phyloP scores from a whole-genome alignment of 2,329 filamentous ascomycete genomes.

The Nothophaeocryptopus gaeumannii region DNA sequence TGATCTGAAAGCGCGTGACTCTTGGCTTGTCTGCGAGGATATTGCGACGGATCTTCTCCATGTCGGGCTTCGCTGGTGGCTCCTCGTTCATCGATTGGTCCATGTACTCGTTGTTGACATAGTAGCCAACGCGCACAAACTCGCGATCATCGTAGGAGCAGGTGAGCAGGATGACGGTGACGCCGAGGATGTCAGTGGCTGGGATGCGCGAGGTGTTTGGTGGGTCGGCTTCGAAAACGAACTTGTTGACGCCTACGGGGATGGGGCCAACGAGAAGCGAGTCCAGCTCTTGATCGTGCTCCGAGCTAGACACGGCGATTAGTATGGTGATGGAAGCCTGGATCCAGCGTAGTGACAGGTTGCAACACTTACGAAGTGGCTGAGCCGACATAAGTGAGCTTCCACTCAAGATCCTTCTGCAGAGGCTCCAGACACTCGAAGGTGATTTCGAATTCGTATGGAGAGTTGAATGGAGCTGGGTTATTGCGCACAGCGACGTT shows the following conservation, averaged over 20 bases:
- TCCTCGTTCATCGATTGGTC: slow-evolving; percentile 84
- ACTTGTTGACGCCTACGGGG: slow-evolving; percentile 96
- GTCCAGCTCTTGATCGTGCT: slow-evolving; percentile 98
- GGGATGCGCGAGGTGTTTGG: slow-evolving; percentile 89
- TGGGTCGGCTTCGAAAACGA: slow-evolving; percentile 92
- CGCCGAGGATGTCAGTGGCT: slow-evolving; percentile 89
- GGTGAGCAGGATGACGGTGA: slow-evolving; percentile 93
- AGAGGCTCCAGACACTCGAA: slow-evolving; percentile 95
- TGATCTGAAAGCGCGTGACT: slow-evolving; percentile 96
- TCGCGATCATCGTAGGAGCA: slow-evolving; percentile 96
- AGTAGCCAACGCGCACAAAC: slow-evolving; percentile 97
- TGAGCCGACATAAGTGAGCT: slow-evolving; percentile 97
- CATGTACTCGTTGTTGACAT: slow-evolving; percentile 99
- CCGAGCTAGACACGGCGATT: slow-evolving; percentile 59
- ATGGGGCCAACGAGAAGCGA: slow-evolving; percentile 96
- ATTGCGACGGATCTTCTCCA: slow-evolving; percentile 88
- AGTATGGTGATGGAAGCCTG: slow-evolving; percentile 3
- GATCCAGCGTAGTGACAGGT: neutral
- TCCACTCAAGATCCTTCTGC: slow-evolving; percentile 98
- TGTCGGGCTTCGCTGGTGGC: slow-evolving; percentile 84
- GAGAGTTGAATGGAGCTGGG: slow-evolving; percentile 86
- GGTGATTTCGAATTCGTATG: slow-evolving; percentile 97
- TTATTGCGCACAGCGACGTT: slow-evolving; percentile 97
- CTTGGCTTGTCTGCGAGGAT: slow-evolving; percentile 95
- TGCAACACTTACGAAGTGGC: slow-evolving; percentile 76